Base-by-base conservation (phyloP, 768 basidiomycete species). In the Termitomyces sp. region DNA sequence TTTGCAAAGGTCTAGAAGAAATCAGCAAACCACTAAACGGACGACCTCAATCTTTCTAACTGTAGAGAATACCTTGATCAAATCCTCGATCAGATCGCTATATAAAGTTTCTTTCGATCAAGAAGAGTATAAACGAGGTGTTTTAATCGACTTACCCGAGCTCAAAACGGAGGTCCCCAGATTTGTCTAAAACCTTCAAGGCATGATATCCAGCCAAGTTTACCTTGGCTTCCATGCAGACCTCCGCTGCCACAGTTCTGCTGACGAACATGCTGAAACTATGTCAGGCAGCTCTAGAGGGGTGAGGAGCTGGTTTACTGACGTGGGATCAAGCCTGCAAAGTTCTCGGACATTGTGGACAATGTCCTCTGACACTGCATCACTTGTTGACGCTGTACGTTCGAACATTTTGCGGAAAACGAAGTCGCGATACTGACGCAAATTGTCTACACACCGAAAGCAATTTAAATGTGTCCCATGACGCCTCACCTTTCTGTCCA, bases 351-450 rank as follows among this genome's bases (percentile, higher is more conserved):
- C 86, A 65, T 90, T 90, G 18, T 77, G 73, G 13, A 83, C 77
- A 52, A 91, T 87, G 52, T 88, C 87, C 37, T 84, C 80, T 13
- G 80, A 73, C 42, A 79, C 77, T 26, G 76, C 76, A 18, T 84
- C 85, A 56, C 76, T 78, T 22, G 79, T 72, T 24, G 68, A 63
- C 2, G 77, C 63, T 18, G 78, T 76, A 60, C 83, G 81, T 69
- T 90, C 87, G 61, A 91, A 91, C 82, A 91, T 90, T 69, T 90
- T 90, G 48, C 90, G 86, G 68, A 92, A 90, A n/a, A 92, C 84
- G 64, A 90, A 92, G 66, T 91, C 85, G 47, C 88, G 87, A 68
- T 91, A 89, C 88, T 91, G 9, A 54, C 20, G 51, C 33, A 51
- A 22, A 33, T 29, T 22, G 51, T 12, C 24, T 26, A 7, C 28